Evolutionary conservation across 176 grass and related monocot species (phyloP).

Genomic region (Phyllostachys edulis): DNA sequence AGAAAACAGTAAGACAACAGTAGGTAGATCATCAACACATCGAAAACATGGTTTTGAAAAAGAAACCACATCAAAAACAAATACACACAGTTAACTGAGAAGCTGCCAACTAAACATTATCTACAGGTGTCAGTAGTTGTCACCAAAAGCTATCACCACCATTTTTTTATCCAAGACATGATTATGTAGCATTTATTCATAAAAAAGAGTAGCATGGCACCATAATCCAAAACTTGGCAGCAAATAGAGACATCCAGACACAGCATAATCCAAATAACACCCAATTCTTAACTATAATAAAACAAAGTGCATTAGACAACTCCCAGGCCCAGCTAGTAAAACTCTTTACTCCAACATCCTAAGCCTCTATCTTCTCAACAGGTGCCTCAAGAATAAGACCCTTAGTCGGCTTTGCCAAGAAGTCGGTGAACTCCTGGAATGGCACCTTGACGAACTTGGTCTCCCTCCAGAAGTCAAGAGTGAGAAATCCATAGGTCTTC

Average conservation of each 20-base stretch:
- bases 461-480: conserved; percentile 77
- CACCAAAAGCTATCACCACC: too few relatives aligned
- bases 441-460: conserved; percentile 57
- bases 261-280: conserved; percentile 22
- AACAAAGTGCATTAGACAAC: conserved; percentile 28
- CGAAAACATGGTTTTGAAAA: not conserved
- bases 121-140: not conserved
- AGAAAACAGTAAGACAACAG: not conserved
- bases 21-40: not conserved
- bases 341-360: conserved; percentile 33
- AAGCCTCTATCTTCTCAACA: conserved; percentile 57
- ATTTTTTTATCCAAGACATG: not conserved
- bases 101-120: not conserved
- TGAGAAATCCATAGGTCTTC: conserved; percentile 89
- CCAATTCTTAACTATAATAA: conserved; percentile 37
- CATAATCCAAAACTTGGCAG: conserved; percentile 52
- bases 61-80: not conserved
- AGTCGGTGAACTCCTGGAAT: conserved; percentile 70
- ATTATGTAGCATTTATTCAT: conserved; percentile 33
- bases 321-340: not conserved
- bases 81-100: too few relatives aligned
- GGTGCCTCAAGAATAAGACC: conserved; percentile 49
- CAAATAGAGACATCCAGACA: not conserved
- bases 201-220: conserved; percentile 24
- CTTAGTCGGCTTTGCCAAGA: conserved; percentile 64